Conservation (phyloP, 306 rosid genomes). For the Rosa lucieae region DNA sequence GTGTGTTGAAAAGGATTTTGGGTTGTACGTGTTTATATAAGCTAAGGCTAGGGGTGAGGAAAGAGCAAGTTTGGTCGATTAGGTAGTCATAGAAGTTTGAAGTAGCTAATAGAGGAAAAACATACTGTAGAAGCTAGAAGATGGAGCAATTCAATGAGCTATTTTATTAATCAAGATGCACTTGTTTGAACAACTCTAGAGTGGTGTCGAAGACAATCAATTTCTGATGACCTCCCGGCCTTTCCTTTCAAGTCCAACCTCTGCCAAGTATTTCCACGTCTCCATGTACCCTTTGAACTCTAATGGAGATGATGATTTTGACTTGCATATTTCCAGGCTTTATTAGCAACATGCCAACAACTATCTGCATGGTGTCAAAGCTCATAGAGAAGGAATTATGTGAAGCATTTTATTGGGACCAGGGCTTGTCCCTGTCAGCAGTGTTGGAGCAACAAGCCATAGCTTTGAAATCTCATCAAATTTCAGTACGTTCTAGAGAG, state of each 20-base stretch:
- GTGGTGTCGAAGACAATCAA: slow-evolving; percentile 14
- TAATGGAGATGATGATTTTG: slow-evolving; percentile 19
- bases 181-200: slow-evolving; percentile 37
- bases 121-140: neutral
- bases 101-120: slow-evolving; percentile 25
- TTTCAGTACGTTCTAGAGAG: neutral
- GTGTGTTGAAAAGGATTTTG: neutral
- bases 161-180: slow-evolving; percentile 24
- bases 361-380: slow-evolving; percentile 7
- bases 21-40: slow-evolving; percentile 26
- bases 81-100: slow-evolving; percentile 22
- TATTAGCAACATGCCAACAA: neutral
- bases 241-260: slow-evolving; percentile 7
- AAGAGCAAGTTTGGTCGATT: slow-evolving; percentile 26
- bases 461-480: neutral
- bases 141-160: slow-evolving; percentile 3
- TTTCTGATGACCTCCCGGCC: neutral
- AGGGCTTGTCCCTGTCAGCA: neutral
- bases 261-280: slow-evolving; percentile 7
- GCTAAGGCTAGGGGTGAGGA: neutral
- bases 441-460: neutral
- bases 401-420: neutral
- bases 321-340: neutral
- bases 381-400: neutral
- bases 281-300: neutral